Evolutionary conservation across 495 filamentous ascomycete genomes (phyloP), one percentile per base, ranked within the genome.

Genomic region (Neurospora sp.): DNA sequence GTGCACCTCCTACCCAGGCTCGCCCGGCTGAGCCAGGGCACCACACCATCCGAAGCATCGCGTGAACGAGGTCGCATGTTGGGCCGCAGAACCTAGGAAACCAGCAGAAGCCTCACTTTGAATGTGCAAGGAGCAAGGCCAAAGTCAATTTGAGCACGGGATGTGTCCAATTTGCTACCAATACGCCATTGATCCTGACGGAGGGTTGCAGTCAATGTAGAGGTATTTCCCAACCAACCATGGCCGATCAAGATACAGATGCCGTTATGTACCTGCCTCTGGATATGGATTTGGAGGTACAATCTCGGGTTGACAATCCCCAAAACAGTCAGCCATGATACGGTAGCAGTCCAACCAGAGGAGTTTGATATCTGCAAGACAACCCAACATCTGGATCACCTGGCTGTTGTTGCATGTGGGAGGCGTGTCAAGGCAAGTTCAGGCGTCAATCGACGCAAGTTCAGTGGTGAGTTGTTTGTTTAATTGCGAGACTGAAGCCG

Each of bases 361-460:
- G 31, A 66, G 54, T 66, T 35, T 18, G 54, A 66, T 71, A 76
- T 76, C 78, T 80, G 79, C 78, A 80, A 73, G 46, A 75, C 75
- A 79, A 72, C 76, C 77, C 78, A 80, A 74, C 73, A 71, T 54
- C 41, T 41, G n/a, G 44, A 37, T 35, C 31, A 72, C 31, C 31
- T 73, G 73, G 73, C 71, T 62, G 60, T 49, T 70, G 74, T 46
- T 39, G 8, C 2, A 37, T 70, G 70, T 46, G 35, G 39, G 23
- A 39, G 40, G 72, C 39, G 23, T 35, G 54, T 66, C 54, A 31
- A 66, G 5, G 72, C 39, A 70, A n/a, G n/a, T 72, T 79, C 75
- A 76, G 80, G 80, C 78, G 78, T 78, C 79, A 79, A 81, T 78
- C 76, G 27, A 37, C 27, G 54, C 49, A 12, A 62, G 23, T 27